Evolutionary conservation across 306 rosid species (phyloP), one percentile per base, ranked within the genome.

Genomic region (Acmispon strigosus): DNA sequence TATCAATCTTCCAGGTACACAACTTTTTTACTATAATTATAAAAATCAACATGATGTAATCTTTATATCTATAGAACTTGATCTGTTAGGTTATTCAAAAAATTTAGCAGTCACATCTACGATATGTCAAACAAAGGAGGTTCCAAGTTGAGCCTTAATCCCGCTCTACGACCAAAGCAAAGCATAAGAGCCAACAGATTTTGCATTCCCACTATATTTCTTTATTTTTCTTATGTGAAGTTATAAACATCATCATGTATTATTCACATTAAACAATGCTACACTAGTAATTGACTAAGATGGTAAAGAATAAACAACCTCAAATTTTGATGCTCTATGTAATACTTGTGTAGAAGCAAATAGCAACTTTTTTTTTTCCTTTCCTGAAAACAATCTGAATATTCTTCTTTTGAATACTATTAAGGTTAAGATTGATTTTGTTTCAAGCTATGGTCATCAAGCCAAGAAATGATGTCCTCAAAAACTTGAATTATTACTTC

Each of bases 401-500:
- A 48, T 2, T 59, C 34, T 48, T 47, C 45, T 37, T 55, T 55
- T 62, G 37, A 29, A 34, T 39, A 18, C 3, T 41, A 37, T 66
- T 12, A 56, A 37, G 74, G 56, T 15, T 67, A 76, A 62, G 72
- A 48, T 55, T 57, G 44, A 4, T 68, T 75, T 11, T 7, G 66
- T 59, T 59, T 73, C 50, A 76, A 42, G 71, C 75, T 70, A 22
- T 64, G 94, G 8, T 86, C 86, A 54, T 89, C 83, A 10, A 94
- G 91, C 99, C 99, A 94, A 15, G 86, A 83, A 80, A 86, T 43
- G 73, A 94, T 89, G 73, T 89, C 97, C 12, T 10, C 69, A 48
- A 86, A 80, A 69, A 86, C 92, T 61, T 69, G 76, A 60, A 22
- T 34, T 65, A 94, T 87, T 45, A 66, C 43, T 65, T 91, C 97